Conservation (phyloP, 2,329 filamentous ascomycete species). For the Lithohypha guttulata region DNA sequence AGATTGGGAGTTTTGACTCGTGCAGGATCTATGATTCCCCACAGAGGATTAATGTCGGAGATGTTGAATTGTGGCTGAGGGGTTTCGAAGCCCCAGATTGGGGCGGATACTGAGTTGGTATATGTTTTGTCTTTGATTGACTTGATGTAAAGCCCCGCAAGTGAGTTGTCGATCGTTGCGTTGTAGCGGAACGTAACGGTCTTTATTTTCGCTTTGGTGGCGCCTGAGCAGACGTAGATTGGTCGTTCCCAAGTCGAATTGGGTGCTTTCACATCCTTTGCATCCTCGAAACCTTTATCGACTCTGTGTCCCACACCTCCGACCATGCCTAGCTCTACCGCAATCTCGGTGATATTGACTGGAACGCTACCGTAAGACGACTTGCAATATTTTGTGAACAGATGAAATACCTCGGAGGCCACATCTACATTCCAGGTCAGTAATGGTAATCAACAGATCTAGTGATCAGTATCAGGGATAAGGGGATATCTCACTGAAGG, state of each 20-base stretch:
- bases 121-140: constrained; percentile 32
- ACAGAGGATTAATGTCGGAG: constrained; percentile 26
- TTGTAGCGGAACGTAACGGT: constrained; percentile 36
- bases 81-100: constrained; percentile 31
- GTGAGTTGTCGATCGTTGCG: constrained; percentile 12
- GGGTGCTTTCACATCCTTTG: constrained; percentile 30
- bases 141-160: constrained; percentile 24
- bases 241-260: constrained; percentile 34
- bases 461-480: no score
- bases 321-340: constrained; percentile 32
- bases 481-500: neutral
- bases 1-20: constrained; percentile 25
- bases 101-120: constrained; percentile 21
- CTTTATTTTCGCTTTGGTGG: constrained; percentile 36
- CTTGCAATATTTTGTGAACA: constrained; percentile 24
- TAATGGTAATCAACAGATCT: no score
- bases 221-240: constrained; percentile 36
- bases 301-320: constrained; percentile 30
- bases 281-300: constrained; percentile 28
- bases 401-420: constrained; percentile 20
- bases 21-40: constrained; percentile 30
- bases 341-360: constrained; percentile 36
- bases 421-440: no score
- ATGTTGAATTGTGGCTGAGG: constrained; percentile 18
- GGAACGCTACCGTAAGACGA: constrained; percentile 24